These are phyloP conservation scores for Cryptococcus wingfieldii DNA, from an alignment of 1,284 basidiomycete species.

Conservation along the genomic window DNA sequence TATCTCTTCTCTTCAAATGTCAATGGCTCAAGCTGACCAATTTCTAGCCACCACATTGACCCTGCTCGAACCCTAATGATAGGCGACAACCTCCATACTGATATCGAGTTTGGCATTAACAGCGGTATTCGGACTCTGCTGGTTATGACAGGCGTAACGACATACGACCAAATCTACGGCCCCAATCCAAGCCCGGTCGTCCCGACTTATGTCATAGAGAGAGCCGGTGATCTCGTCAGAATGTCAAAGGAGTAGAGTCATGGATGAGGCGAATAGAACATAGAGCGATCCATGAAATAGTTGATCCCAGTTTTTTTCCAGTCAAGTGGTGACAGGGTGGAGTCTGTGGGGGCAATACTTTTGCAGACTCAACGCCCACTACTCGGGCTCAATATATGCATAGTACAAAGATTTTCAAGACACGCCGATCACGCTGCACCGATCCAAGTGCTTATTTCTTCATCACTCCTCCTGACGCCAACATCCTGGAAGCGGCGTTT, in stretches of 20 bases:
- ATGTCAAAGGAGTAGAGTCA: slow-evolving; percentile 20
- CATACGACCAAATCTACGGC: slow-evolving; percentile 66
- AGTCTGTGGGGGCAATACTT: neutral
- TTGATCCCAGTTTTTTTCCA: no score
- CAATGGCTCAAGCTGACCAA: neutral
- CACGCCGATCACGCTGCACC: no score
- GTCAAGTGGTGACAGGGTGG: neutral
- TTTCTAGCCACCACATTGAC: slow-evolving; percentile 72
- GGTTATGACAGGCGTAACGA: slow-evolving; percentile 86
- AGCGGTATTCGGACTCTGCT: slow-evolving; percentile 82
- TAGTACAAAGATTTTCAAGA: no score
- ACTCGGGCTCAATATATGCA: no score
- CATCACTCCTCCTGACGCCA: no score
- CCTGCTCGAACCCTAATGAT: slow-evolving; percentile 84
- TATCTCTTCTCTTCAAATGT: slow-evolving; percentile 28
- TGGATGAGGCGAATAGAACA: no score
- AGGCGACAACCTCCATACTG: slow-evolving; percentile 91
- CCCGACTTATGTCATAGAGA: slow-evolving; percentile 74
- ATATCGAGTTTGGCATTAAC: slow-evolving; percentile 75
- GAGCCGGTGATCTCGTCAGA: slow-evolving; percentile 66
- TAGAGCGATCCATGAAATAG: no score
- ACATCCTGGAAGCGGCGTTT: slow-evolving; percentile 8
- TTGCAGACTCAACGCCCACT: neutral
- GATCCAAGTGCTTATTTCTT: no score
- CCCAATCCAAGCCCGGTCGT: slow-evolving; percentile 62